Percentiles rank a stretch among this genome's conserved stretches.
Evolutionary conservation across 306 rosid species (phyloP).

Genomic region (Quercus engelmannii): DNA sequence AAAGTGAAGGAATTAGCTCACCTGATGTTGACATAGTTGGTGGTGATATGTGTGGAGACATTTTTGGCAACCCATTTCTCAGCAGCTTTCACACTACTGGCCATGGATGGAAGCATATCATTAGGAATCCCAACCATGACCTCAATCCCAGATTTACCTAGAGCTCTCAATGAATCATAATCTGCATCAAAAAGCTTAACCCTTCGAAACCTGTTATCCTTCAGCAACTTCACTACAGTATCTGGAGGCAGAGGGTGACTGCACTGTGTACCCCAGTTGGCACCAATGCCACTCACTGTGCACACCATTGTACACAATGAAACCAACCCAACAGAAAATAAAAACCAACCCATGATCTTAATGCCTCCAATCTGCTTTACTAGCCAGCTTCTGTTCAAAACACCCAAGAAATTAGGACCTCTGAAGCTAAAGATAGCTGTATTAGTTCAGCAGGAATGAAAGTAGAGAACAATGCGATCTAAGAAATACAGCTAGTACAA

Average conservation of each 20-base stretch:
- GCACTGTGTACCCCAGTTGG: slow-evolving; percentile 58
- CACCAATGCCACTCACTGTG: slow-evolving; percentile 41
- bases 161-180: slow-evolving; percentile 32
- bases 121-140: slow-evolving; percentile 58
- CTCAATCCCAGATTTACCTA: slow-evolving; percentile 43
- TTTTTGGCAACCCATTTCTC: slow-evolving; percentile 54
- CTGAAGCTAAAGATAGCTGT: too few relatives aligned
- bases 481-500: background rate
- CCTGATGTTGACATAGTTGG: slow-evolving; percentile 49
- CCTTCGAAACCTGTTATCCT: slow-evolving; percentile 36
- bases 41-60: slow-evolving; percentile 42
- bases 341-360: slow-evolving; percentile 4
- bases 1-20: background rate
- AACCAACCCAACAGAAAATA: background rate
- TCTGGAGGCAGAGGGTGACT: slow-evolving; percentile 45
- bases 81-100: slow-evolving; percentile 46
- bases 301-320: slow-evolving; percentile 12
- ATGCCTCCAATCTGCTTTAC: background rate
- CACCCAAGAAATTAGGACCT: background rate
- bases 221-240: slow-evolving; percentile 38
- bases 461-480: background rate
- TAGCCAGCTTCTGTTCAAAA: background rate
- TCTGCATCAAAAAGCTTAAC: slow-evolving; percentile 62
- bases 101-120: slow-evolving; percentile 45
- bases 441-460: too few relatives aligned